phyloP scores from a whole-genome alignment of 768 basidiomycete genomes.

The Cystoderma amianthinum region DNA sequence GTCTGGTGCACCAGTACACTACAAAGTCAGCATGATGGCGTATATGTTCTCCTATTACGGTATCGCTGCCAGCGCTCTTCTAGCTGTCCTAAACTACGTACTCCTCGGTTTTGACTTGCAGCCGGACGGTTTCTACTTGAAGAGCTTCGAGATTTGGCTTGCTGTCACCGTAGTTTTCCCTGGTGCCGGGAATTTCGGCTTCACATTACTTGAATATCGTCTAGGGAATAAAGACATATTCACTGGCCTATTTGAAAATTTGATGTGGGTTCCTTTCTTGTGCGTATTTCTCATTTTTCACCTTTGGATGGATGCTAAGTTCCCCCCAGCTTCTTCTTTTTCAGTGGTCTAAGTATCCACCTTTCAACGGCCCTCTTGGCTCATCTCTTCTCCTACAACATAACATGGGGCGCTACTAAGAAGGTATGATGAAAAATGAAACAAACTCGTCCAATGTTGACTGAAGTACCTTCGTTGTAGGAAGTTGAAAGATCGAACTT shows the following conservation, averaged over 20 bases:
- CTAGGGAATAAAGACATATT: slow-evolving; percentile 49
- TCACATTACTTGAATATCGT: slow-evolving; percentile 63
- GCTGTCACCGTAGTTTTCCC: slow-evolving; percentile 70
- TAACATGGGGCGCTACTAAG: slow-evolving; percentile 72
- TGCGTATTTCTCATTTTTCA: slow-evolving; percentile 24
- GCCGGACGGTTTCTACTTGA: slow-evolving; percentile 66
- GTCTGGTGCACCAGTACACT: slow-evolving; percentile 72
- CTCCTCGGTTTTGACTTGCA: slow-evolving; percentile 55
- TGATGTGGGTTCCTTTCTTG: slow-evolving; percentile 72
- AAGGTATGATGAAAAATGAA: slow-evolving; percentile 25
- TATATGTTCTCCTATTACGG: slow-evolving; percentile 65
- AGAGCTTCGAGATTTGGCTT: slow-evolving; percentile 69
- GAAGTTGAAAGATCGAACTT: slow-evolving; percentile 87
- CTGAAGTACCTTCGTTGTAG: slow-evolving; percentile 39
- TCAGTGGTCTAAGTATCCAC: slow-evolving; percentile 69
- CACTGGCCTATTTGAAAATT: slow-evolving; percentile 47
- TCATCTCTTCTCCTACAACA: slow-evolving; percentile 71
- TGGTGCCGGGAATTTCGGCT: slow-evolving; percentile 60
- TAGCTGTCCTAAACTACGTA: slow-evolving; percentile 67
- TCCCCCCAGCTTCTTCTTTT: slow-evolving; percentile 63
- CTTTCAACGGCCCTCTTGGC: slow-evolving; percentile 58
- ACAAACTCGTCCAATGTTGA: background rate
- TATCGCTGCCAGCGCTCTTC: slow-evolving; percentile 53
- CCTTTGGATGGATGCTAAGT: background rate
- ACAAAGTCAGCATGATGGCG: slow-evolving; percentile 76